These are phyloP conservation scores for Ogataea populi-albae DNA, from an alignment of 805 yeast genomes.

Conservation along the genomic window DNA sequence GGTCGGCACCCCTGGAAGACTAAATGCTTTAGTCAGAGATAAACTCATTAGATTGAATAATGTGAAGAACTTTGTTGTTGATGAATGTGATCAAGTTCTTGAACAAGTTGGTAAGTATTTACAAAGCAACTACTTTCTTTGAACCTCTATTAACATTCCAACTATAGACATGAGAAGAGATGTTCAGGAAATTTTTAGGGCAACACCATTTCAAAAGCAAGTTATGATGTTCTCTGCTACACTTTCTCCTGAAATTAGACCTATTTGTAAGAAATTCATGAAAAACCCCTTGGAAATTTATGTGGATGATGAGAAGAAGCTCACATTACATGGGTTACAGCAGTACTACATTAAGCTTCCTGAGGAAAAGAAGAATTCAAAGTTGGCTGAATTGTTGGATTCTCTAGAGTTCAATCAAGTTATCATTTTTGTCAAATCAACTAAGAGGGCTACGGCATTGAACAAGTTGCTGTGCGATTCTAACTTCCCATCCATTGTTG, in stretches of 20 bases:
- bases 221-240: constrained; percentile 99
- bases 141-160: constrained; percentile 5
- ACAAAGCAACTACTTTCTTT: not conserved
- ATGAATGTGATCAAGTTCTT: constrained; percentile 97
- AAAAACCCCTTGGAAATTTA: constrained; percentile 96
- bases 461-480: constrained; percentile 85
- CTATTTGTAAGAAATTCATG: constrained; percentile 96
- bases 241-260: constrained; percentile 88
- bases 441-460: constrained; percentile 88
- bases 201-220: constrained; percentile 97
- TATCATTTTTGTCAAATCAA: constrained; percentile 89
- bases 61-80: constrained; percentile 91
- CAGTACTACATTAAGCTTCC: constrained; percentile 89
- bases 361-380: constrained; percentile 91
- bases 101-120: constrained; percentile 45
- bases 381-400: constrained; percentile 88
- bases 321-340: constrained; percentile 96
- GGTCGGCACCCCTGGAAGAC: constrained; percentile 98
- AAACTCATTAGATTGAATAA: constrained; percentile 82
- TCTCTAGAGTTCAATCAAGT: constrained; percentile 97
- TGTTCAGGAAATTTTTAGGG: constrained; percentile 96
- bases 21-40: constrained; percentile 90
- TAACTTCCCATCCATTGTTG: constrained; percentile 96
- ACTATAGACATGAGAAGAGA: constrained; percentile 93
- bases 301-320: constrained; percentile 96